Percentiles rank a stretch among this genome's conserved stretches.
Evolutionary conservation across 2,329 filamentous ascomycete genomes (phyloP).

Genomic region (Fusarium virguliforme): DNA sequence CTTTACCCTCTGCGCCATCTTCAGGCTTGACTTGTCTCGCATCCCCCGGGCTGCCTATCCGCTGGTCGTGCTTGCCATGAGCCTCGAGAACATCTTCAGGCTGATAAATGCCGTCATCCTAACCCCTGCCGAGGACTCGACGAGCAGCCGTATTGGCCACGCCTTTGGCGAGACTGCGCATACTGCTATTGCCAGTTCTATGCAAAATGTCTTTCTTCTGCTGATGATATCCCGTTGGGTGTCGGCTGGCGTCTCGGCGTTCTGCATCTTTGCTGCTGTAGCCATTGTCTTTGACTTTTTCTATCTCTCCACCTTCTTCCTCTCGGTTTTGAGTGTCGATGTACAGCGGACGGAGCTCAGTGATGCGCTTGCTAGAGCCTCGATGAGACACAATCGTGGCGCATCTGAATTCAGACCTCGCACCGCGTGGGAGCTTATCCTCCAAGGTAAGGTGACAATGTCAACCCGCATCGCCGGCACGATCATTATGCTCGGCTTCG

Average conservation of each 20-base stretch:
- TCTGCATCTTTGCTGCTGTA: conserved; percentile 83
- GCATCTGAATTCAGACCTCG: conserved; percentile 46
- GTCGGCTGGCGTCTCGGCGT: conserved; percentile 79
- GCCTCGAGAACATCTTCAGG: conserved; percentile 84
- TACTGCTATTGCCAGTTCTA: conserved; percentile 76
- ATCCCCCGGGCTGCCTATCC: conserved; percentile 84
- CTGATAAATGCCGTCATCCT: conserved; percentile 84
- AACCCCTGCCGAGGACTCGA: conserved; percentile 78
- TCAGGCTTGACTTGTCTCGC: conserved; percentile 81
- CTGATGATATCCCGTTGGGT: conserved; percentile 77
- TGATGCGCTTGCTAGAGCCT: conserved; percentile 76
- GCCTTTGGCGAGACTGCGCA: conserved; percentile 82
- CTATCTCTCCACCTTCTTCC: conserved; percentile 84
- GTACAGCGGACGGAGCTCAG: conserved; percentile 82
- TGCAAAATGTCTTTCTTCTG: conserved; percentile 79
- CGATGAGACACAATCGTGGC: conserved; percentile 59
- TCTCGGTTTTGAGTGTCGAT: conserved; percentile 84
- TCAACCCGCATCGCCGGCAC: conserved; percentile 84
- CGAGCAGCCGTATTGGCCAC: conserved; percentile 78
- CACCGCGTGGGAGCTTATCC: conserved; percentile 71
- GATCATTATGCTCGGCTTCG: conserved; percentile 79
- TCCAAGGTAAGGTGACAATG: conserved; percentile 76
- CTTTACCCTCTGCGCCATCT: conserved; percentile 83
- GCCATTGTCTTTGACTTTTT: conserved; percentile 84
- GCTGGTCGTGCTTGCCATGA: conserved; percentile 82